Conservation (phyloP, 257 asterid genomes). For the Rhazya stricta region DNA sequence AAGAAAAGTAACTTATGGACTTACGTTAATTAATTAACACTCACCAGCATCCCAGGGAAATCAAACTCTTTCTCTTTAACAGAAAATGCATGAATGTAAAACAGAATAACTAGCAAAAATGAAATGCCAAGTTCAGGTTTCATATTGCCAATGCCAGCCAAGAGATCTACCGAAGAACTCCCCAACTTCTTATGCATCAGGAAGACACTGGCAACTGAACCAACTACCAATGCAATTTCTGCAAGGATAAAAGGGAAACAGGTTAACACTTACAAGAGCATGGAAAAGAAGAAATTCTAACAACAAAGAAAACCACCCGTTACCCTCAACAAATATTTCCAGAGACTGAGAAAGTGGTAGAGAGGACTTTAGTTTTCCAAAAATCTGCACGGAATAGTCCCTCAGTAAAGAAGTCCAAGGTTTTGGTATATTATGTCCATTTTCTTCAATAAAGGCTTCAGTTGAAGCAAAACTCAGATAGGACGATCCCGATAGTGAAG, state of each 20-base stretch:
- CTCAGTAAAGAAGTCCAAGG: constrained; percentile 52
- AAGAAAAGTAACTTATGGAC: constrained; percentile 15
- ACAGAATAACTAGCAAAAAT: constrained; percentile 58
- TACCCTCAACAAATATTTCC: constrained; percentile 50
- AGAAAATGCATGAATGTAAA: constrained; percentile 64
- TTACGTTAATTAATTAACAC: constrained; percentile 27
- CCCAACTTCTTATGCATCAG: constrained; percentile 56
- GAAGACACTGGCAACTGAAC: constrained; percentile 65
- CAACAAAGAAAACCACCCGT: constrained; percentile 8
- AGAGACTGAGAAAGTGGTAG: constrained; percentile 36
- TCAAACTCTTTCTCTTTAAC: constrained; percentile 37
- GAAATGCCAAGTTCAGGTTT: constrained; percentile 77
- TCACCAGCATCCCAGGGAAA: constrained; percentile 60
- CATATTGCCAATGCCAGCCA: constrained; percentile 49
- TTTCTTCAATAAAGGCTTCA: constrained; percentile 28
- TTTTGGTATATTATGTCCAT: constrained; percentile 25
- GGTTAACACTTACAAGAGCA: constrained; percentile 11
- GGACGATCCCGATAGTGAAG: constrained; percentile 34
- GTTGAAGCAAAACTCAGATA: constrained; percentile 35
- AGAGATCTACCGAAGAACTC: constrained; percentile 50
- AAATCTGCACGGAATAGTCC: constrained; percentile 39
- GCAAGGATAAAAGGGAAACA: constrained; percentile 28
- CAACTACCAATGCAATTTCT: constrained; percentile 68
- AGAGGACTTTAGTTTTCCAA: constrained; percentile 42
- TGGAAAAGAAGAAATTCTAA: constrained; percentile 4